phyloP scores from a whole-genome alignment of 2,329 filamentous ascomycete species.

The Hypoxylon sp. region DNA sequence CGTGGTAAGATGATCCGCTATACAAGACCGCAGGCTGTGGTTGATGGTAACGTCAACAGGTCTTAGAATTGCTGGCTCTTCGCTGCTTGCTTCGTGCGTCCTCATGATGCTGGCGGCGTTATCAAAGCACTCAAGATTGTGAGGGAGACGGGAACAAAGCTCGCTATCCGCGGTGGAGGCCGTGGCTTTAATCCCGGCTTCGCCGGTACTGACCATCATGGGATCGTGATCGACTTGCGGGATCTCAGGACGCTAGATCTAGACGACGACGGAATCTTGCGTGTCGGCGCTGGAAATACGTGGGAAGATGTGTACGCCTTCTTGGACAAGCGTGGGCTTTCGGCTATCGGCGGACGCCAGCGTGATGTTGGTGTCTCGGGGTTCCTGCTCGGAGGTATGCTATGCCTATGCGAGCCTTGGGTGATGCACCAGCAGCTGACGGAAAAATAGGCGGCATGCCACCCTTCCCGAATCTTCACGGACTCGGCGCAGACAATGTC shows the following conservation, averaged over 20 bases:
- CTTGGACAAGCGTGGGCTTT: conserved; percentile 23
- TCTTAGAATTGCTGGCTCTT: conserved; percentile 20
- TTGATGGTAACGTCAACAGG: background rate
- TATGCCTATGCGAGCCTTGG: no score
- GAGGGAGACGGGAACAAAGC: conserved; percentile 3
- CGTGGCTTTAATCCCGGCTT: conserved; percentile 18
- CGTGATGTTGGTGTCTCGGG: conserved; percentile 30
- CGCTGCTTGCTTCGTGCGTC: conserved; percentile 16
- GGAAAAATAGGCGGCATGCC: conserved; percentile 27
- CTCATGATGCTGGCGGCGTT: conserved; percentile 4
- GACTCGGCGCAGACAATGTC: conserved; percentile 29
- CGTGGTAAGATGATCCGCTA: background rate
- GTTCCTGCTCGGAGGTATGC: conserved; percentile 34
- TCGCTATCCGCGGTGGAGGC: conserved; percentile 1
- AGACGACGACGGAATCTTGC: conserved; percentile 5
- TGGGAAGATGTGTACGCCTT: conserved; percentile 32
- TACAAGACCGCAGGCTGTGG: no score
- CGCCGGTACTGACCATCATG: conserved; percentile 27
- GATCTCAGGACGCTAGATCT: conserved; percentile 19
- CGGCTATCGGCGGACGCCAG: conserved; percentile 31
- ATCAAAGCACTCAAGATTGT: conserved; percentile 5
- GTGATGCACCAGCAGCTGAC: no score
- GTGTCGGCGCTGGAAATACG: conserved; percentile 16
- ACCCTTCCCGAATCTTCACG: conserved; percentile 33
- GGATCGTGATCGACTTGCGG: conserved; percentile 34